Base-by-base conservation (phyloP, 495 filamentous ascomycete species). In the Geopyxis carbonaria region DNA sequence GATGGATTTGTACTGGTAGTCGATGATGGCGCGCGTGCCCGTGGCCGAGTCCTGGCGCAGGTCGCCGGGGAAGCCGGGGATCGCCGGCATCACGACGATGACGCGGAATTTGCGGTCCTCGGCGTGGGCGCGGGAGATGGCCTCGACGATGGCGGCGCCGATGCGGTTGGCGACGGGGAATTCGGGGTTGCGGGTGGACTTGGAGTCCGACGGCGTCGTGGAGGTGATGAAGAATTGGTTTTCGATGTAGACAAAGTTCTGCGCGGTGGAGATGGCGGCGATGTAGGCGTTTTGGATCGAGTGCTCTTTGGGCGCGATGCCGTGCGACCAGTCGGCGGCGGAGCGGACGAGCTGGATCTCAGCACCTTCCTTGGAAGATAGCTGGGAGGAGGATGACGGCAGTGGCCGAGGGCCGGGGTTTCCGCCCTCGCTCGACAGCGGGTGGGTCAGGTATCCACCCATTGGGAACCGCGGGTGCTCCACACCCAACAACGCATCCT, bases 1-100 rank as follows among this genome's bases (percentile, higher is more conserved):
- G 43, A 97, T 92, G 1, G 83, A 89, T 57, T 89, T 94, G 61
- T 87, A 97, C 57, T 94, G 87, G 57, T 94, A 97, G 53, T 93
- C 86, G 83, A 97, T 97, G 53, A 94, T 97, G 2, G 85, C 85
- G 41, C 83, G 62, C 0, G 87, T 94, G 16, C 89, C 87, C 14
- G 68, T 69, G 0, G 89, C 87, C 19, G 76, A 82, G 45, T 77
- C 73, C 11, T 80, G 75, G 23, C 87, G 61, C 8, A 97, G 63
- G 57, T 93, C 87, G 7, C 89, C 87, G 1, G 87, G 84, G 54
- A 95, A 95, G 0, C 89, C 87, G 3, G 87, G 89, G 41, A 94
- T 78, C 0, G 82, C 77, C 5, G 87, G 87, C 22, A 94, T 87
- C 2, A 94, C 42, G 41, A 87, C 71, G 38, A 97, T 91, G 42